These are phyloP conservation scores for Irpex lacteus DNA, from an alignment of 1,284 basidiomycete genomes.

Conservation along the genomic window DNA sequence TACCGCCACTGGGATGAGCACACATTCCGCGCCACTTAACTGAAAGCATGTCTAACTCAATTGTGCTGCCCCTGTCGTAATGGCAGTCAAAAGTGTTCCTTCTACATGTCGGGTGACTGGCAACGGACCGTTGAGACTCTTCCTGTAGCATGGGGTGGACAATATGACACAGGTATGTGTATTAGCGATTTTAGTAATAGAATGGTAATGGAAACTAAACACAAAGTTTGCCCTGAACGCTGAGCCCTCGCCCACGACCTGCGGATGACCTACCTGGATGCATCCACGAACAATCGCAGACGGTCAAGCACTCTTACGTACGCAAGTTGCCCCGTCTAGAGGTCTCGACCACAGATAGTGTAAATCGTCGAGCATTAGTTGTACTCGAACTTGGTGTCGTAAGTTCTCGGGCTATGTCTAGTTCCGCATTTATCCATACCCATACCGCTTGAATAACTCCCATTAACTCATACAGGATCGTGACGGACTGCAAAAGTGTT, in stretches of 20 bases:
- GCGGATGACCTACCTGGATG: neutral
- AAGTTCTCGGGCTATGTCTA: no score
- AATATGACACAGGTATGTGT: neutral
- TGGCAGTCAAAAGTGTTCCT: neutral
- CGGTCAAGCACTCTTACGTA: no score
- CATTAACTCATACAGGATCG: no score
- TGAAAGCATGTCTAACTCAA: constrained; percentile 1
- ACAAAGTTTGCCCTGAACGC: neutral
- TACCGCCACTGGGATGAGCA: neutral
- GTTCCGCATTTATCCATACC: no score
- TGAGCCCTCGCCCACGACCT: neutral
- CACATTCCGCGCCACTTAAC: neutral
- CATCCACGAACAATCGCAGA: neutral
- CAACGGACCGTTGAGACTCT: neutral
- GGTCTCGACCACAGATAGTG: no score
- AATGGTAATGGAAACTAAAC: neutral
- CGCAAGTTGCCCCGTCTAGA: no score
- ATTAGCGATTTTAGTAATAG: neutral
- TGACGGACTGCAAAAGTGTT: no score
- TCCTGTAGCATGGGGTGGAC: neutral
- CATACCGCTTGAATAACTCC: no score
- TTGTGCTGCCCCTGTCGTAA: neutral
- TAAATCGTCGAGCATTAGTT: no score
- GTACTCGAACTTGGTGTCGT: no score
- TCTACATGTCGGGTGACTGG: neutral